These are phyloP conservation scores for Hyphopichia fennica DNA, from an alignment of 1,139 yeast species.

Conservation along the genomic window DNA sequence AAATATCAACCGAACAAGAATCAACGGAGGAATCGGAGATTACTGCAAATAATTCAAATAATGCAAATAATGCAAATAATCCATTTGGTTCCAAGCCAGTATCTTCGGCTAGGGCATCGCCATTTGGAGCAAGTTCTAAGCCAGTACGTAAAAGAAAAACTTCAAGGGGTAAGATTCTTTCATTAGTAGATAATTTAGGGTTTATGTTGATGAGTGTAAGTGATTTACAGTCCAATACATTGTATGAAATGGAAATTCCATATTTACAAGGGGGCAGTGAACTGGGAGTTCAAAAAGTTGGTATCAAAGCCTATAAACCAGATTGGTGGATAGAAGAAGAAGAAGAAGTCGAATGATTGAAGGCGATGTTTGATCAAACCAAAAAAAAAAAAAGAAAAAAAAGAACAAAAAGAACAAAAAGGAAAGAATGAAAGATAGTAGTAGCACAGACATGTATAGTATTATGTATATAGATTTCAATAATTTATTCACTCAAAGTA, in stretches of 20 bases:
- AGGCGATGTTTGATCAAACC: too few species aligned
- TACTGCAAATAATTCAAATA: not conserved
- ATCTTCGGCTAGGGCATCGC: constrained; percentile 14
- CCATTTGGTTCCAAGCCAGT: not conserved
- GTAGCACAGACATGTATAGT: too few species aligned
- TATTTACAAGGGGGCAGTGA: constrained; percentile 17
- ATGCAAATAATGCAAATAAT: constrained; percentile 4
- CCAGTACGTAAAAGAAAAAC: constrained; percentile 34
- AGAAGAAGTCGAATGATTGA: too few species aligned
- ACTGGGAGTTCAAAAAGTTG: constrained; percentile 20
- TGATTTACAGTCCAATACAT: constrained; percentile 29
- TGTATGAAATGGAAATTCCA: constrained; percentile 33
- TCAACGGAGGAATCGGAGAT: constrained; percentile 3
- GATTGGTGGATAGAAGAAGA: constrained; percentile 62
- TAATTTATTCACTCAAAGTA: too few species aligned
- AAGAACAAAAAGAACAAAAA: too few species aligned
- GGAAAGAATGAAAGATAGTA: too few species aligned
- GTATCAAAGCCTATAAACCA: constrained; percentile 53
- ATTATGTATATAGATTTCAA: too few species aligned
- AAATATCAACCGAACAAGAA: constrained; percentile 8
- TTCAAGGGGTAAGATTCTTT: constrained; percentile 60
- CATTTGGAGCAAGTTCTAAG: constrained; percentile 32
- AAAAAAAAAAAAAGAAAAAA: too few species aligned
- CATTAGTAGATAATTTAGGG: constrained; percentile 62
- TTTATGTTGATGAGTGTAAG: constrained; percentile 58